phyloP scores from a whole-genome alignment of 2,329 filamentous ascomycete genomes.

The Aspergillus nomiae region DNA sequence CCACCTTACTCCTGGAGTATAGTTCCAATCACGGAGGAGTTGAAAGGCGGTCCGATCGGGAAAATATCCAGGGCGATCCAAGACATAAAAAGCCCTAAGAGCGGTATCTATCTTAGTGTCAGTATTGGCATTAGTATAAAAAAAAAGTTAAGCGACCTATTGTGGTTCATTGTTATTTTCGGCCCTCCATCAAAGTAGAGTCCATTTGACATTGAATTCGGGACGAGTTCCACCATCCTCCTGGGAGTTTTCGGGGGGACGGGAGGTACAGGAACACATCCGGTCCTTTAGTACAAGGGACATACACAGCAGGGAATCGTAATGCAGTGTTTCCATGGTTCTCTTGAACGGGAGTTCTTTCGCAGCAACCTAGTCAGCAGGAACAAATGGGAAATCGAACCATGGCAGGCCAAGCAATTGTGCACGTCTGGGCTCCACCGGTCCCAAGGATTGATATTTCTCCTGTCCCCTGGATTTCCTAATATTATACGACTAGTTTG shows the following conservation, averaged over 20 bases:
- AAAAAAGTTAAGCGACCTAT: not conserved
- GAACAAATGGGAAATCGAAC: conserved; percentile 8
- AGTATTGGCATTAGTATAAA: not conserved
- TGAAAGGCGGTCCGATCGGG: not conserved
- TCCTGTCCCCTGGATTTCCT: conserved; percentile 14
- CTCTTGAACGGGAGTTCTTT: conserved; percentile 20
- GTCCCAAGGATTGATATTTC: conserved; percentile 16
- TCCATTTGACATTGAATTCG: not conserved
- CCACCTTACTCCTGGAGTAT: not conserved
- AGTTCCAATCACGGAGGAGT: not conserved
- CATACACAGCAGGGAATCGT: not conserved
- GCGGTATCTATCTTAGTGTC: not conserved
- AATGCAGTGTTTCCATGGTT: conserved; percentile 21
- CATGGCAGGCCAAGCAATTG: conserved; percentile 16
- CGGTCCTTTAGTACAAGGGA: not conserved
- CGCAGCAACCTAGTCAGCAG: not conserved
- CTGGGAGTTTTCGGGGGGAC: not conserved
- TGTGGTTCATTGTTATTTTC: not conserved
- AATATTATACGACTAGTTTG: conserved; percentile 6
- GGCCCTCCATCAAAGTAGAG: not conserved
- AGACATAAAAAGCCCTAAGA: not conserved
- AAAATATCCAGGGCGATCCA: not conserved
- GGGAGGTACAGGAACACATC: not conserved
- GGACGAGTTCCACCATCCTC: not conserved
- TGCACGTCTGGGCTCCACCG: conserved; percentile 20